A percentile compares a stretch with the other conserved stretches of the same genome.
phyloP scores from a whole-genome alignment of 495 filamentous ascomycete genomes.

The Aspergillus nidulans region DNA sequence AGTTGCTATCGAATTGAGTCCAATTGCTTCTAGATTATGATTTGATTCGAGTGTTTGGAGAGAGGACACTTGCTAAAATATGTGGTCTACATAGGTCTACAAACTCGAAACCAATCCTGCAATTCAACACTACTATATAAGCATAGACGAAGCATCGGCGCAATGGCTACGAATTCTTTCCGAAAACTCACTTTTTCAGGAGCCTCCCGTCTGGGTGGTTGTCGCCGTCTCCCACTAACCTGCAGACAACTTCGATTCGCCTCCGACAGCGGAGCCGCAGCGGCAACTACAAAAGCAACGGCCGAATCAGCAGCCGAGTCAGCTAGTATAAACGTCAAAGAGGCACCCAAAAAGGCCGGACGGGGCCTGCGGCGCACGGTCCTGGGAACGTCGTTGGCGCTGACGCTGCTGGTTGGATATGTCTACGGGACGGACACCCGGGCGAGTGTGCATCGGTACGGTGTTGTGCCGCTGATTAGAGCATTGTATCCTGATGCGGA shows the following conservation, averaged over 20 bases:
- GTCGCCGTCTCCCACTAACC: slow-evolving; percentile 20
- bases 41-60: too few species aligned
- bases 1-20: too few species aligned
- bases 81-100: too few species aligned
- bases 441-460: slow-evolving; percentile 75
- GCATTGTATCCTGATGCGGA: slow-evolving; percentile 77
- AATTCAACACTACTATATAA: not conserved
- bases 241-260: slow-evolving; percentile 29
- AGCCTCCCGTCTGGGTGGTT: slow-evolving; percentile 21
- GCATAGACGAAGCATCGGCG: not conserved
- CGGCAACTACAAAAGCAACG: not conserved
- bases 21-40: too few species aligned
- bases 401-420: slow-evolving; percentile 53
- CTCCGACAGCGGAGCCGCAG: slow-evolving; percentile 23
- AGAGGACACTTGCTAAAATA: too few species aligned
- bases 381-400: slow-evolving; percentile 51
- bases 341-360: slow-evolving; percentile 30
- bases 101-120: too few species aligned
- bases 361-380: slow-evolving; percentile 42
- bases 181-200: slow-evolving; percentile 9
- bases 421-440: slow-evolving; percentile 88
- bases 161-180: slow-evolving; percentile 26
- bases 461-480: slow-evolving; percentile 70
- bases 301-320: slow-evolving; percentile 7
- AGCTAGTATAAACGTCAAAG: slow-evolving; percentile 23